These are phyloP conservation scores for Suillus bovinus DNA, from an alignment of 768 basidiomycete genomes.

Conservation along the genomic window DNA sequence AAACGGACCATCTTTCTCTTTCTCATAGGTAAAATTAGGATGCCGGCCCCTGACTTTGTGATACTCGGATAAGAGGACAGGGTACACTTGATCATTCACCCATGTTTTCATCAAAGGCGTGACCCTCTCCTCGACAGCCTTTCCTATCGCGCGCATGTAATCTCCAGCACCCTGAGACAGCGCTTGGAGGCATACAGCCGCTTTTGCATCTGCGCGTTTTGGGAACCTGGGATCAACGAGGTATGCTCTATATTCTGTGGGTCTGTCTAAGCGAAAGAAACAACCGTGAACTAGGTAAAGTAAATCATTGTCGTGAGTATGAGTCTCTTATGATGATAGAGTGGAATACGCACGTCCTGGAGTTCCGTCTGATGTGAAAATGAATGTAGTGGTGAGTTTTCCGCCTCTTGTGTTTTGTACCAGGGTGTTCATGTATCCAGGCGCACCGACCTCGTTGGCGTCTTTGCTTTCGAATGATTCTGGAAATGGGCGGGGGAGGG, in stretches of 20 bases:
- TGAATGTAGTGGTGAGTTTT: conserved; percentile 42
- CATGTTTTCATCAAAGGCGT: conserved; percentile 45
- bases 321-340: neutral
- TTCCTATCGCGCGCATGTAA: conserved; percentile 50
- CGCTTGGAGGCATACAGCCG: conserved; percentile 64
- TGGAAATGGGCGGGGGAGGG: conserved; percentile 64
- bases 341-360: conserved; percentile 42
- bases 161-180: conserved; percentile 61
- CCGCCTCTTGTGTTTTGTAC: conserved; percentile 55
- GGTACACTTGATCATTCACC: conserved; percentile 46
- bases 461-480: conserved; percentile 49
- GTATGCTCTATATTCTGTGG: conserved; percentile 51
- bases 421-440: conserved; percentile 51
- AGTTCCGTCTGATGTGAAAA: conserved; percentile 43
- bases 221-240: conserved; percentile 64
- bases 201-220: conserved; percentile 66
- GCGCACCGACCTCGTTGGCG: conserved; percentile 53
- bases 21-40: conserved; percentile 41
- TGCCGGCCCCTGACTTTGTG: conserved; percentile 39
- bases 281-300: conserved; percentile 55
- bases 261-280: conserved; percentile 57
- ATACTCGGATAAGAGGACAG: conserved; percentile 47
- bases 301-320: neutral
- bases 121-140: conserved; percentile 45
- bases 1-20: conserved; percentile 52